Evolutionary conservation across 352 stramenopile genomes (phyloP), one percentile per base, ranked within the genome.

Genomic region (Hyaloperonospora brassicae): DNA sequence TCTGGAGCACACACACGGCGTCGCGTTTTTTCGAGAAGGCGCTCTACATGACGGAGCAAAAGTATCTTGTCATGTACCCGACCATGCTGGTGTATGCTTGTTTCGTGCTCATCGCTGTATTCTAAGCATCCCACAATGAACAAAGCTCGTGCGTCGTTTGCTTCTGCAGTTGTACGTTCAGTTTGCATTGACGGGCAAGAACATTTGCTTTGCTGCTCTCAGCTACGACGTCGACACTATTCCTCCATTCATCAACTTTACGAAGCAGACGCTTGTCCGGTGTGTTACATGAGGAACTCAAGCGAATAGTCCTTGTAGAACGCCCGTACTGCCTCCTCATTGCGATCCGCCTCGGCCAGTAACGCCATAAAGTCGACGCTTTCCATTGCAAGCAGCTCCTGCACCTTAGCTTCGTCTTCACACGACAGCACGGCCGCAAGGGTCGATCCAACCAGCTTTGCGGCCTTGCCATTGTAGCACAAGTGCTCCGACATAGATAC

Each of bases 71-170:
- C 66, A 95, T 93, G 50, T 99, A 98, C 80, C 97, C 97, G 5
- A 87, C 97, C 53, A 88, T 93, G 22, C 71, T 99, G 22, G 73
- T 99, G 24, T 99, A 99, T 79, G 95, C 82, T 34, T 97, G 90
- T 68, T 99, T 99, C 79, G 95, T 98, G 39, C 91, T 99, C 24
- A 98, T 99, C 65, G 97, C 97, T 5, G 96, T 99, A 39, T 98
- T 98, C 73, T 99, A 84, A 57, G 50, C 45, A 23, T 48, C 24
- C 30, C 46, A 8, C 40, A 31, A 34, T 14, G 35, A 22, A 23
- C 13, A 13, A 54, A 30, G 14, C 17, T 44, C 38, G 45, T 53
- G 22, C 43, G 35, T 25, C 4, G 27, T 34, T 34, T 34, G 27
- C 27, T 34, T 34, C 27, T 34, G 8, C 27, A 34, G 10, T 49